These are phyloP conservation scores for Linum tenue DNA, from an alignment of 345 rosid species.

Conservation along the genomic window DNA sequence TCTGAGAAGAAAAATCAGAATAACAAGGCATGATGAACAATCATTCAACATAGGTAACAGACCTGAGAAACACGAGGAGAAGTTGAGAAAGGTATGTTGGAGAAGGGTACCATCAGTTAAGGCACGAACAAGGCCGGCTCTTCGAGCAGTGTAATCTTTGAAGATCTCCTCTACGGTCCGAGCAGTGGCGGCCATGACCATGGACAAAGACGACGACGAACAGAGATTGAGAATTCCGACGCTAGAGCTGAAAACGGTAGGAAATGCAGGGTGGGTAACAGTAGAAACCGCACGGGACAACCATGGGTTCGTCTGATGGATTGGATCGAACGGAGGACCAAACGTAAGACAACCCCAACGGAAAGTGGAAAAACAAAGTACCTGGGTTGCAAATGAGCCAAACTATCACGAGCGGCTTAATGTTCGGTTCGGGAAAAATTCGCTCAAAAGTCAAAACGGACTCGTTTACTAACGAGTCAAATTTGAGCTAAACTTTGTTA, in stretches of 20 bases:
- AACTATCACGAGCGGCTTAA: too few species aligned
- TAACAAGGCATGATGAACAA: not conserved
- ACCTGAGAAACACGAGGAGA: not conserved
- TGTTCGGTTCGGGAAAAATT: too few species aligned
- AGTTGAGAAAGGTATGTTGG: not conserved
- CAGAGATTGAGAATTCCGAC: not conserved
- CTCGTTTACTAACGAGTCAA: too few species aligned
- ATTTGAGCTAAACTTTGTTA: too few species aligned
- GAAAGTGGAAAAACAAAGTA: not conserved
- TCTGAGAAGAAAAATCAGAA: not conserved
- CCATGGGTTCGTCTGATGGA: not conserved
- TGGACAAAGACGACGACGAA: not conserved
- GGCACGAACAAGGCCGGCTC: constrained; percentile 5
- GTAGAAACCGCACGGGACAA: not conserved
- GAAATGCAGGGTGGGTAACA: too few species aligned
- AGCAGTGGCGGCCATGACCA: not conserved
- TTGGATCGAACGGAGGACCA: not conserved
- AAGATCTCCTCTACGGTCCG: constrained; percentile 5
- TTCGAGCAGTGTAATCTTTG: constrained; percentile 1
- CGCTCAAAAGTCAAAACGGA: too few species aligned
- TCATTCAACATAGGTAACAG: not conserved
- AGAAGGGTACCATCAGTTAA: not conserved
- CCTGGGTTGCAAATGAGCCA: too few species aligned
- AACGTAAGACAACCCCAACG: not conserved
- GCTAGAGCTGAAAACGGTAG: not conserved